phyloP scores from a whole-genome alignment of 2,329 filamentous ascomycete genomes.

The Trichoderma hamatum region DNA sequence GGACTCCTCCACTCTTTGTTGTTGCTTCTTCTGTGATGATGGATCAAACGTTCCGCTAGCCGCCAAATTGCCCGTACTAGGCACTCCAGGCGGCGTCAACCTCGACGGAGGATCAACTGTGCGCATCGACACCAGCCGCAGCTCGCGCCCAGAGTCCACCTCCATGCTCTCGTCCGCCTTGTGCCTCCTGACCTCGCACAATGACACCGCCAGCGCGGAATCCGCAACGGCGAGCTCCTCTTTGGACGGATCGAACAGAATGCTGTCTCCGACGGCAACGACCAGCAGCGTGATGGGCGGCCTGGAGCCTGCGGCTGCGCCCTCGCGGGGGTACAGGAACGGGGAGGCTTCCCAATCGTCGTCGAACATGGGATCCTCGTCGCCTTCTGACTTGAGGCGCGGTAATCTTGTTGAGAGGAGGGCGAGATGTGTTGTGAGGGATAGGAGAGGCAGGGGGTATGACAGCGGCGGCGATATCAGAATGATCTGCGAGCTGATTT shows the following conservation, averaged over 20 bases:
- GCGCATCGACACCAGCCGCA: constrained; percentile 69
- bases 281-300: constrained; percentile 92
- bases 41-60: constrained; percentile 46
- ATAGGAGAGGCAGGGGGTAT: constrained; percentile 90
- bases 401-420: constrained; percentile 86
- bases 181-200: constrained; percentile 54
- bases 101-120: constrained; percentile 76
- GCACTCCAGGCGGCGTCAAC: constrained; percentile 70
- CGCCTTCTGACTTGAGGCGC: constrained; percentile 79
- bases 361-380: constrained; percentile 96
- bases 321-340: constrained; percentile 69
- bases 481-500: constrained; percentile 65
- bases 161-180: constrained; percentile 42
- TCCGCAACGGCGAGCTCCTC: constrained; percentile 95
- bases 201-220: constrained; percentile 81
- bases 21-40: constrained; percentile 45
- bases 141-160: constrained; percentile 46
- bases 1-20: constrained; percentile 52
- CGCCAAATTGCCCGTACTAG: constrained; percentile 64
- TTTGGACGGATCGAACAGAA: constrained; percentile 89
- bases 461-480: constrained; percentile 91
- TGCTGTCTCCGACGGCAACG: constrained; percentile 80
- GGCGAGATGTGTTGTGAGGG: constrained; percentile 89
- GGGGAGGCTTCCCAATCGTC: constrained; percentile 92
- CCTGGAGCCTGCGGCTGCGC: constrained; percentile 46